phyloP scores from a whole-genome alignment of 495 filamentous ascomycete genomes.

The Cudoniella acicularis region DNA sequence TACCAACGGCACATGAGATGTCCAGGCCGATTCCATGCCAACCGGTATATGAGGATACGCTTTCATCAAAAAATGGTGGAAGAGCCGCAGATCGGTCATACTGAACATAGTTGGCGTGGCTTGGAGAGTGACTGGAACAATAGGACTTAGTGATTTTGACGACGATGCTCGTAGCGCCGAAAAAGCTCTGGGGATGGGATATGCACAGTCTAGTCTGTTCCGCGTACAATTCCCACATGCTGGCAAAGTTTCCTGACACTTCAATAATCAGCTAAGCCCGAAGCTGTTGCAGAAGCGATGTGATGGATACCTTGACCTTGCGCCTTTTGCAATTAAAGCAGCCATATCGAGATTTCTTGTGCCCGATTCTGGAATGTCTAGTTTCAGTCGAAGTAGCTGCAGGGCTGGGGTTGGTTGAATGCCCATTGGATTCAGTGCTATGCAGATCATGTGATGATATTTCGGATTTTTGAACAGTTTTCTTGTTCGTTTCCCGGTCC shows the following conservation, averaged over 20 bases:
- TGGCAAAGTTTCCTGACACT: slow-evolving; percentile 26
- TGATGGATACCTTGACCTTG: slow-evolving; percentile 23
- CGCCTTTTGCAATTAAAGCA: slow-evolving; percentile 24
- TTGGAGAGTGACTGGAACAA: slow-evolving; percentile 10
- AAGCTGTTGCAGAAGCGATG: too few relatives aligned
- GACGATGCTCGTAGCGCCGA: slow-evolving; percentile 3
- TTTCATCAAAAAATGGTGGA: slow-evolving; percentile 21
- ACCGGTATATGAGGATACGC: slow-evolving; percentile 24
- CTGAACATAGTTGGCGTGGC: slow-evolving; percentile 20
- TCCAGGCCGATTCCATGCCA: slow-evolving; percentile 18
- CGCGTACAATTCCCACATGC: slow-evolving; percentile 17
- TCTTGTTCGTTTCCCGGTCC: too few relatives aligned
- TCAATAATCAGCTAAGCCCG: background rate
- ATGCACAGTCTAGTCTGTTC: slow-evolving; percentile 13
- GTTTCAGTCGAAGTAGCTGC: background rate
- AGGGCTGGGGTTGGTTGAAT: too few relatives aligned
- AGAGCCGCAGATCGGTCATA: slow-evolving; percentile 20
- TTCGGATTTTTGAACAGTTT: too few relatives aligned
- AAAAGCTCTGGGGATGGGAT: slow-evolving; percentile 15
- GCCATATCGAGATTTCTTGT: slow-evolving; percentile 22
- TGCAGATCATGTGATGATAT: too few relatives aligned
- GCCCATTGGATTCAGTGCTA: too few relatives aligned
- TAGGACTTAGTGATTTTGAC: slow-evolving; percentile 8
- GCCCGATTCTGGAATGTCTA: slow-evolving; percentile 11
- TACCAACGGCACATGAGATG: slow-evolving; percentile 17